Percentiles rank a stretch among this genome's conserved stretches.
Evolutionary conservation across 305 asterid species (phyloP).

Genomic region (Solanum hybrid): DNA sequence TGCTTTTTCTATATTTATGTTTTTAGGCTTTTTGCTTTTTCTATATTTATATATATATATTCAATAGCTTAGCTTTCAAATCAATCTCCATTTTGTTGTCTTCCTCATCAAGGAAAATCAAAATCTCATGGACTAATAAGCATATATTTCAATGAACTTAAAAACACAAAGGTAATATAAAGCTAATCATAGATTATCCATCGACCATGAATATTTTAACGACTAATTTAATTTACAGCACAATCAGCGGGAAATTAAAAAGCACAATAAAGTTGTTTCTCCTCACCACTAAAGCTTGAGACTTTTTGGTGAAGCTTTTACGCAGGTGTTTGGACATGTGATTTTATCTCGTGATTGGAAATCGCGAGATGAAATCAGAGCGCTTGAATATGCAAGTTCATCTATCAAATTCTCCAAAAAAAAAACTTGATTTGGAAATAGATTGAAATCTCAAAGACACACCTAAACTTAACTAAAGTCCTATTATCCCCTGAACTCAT

Average conservation of each 20-base stretch:
- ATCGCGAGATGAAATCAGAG: background rate
- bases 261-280: background rate
- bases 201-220: background rate
- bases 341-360: background rate
- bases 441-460: background rate
- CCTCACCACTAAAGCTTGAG: background rate
- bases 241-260: background rate
- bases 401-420: background rate
- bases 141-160: background rate
- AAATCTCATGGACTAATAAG: background rate
- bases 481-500: background rate
- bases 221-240: background rate
- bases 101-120: conserved; percentile 30
- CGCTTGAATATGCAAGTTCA: background rate
- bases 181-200: background rate
- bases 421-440: background rate
- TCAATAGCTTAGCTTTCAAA: conserved; percentile 7
- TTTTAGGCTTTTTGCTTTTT: background rate
- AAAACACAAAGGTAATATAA: background rate
- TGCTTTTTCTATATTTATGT: background rate
- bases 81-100: conserved; percentile 22
- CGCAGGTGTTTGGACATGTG: background rate
- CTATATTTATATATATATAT: background rate
- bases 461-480: too few relatives aligned
- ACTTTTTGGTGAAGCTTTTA: background rate